Base-by-base conservation (phyloP, 2,329 filamentous ascomycete species). In the Lojkania enalia region DNA sequence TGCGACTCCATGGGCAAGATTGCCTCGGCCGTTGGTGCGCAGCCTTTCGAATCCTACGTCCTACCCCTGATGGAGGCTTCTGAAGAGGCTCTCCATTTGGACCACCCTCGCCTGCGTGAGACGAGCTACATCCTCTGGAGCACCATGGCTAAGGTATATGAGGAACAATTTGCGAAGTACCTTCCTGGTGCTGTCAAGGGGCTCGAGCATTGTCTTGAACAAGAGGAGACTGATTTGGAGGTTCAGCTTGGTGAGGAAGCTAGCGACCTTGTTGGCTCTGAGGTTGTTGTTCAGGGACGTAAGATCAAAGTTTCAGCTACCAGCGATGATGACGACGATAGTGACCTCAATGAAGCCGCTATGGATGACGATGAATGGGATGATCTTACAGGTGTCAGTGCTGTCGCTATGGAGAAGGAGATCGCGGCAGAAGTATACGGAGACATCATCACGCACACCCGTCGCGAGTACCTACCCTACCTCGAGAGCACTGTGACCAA, bases 61-160 rank as follows among this genome's bases (percentile, higher is more conserved):
- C 79, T 87, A 64, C 89, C 90, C 31, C 79, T 97, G 46, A 96
- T 99, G 88, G 81, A 86, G 61, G 87, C 92, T 12, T 96, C 89
- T 56, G 91, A 96, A 72, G 91, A 96, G 71, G 91, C 88, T 43
- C 80, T 97, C 2, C 79, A 87, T 58, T 84, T 99, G 2, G 91
- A 90, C 59, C 91, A 96, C 74, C 88, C 91, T 31, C 83, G 91
- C 45, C 83, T 97, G 39, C 88, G 90, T 71, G 94, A 99, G 77
- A 96, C 90, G 51, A 96, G 90, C 68, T 99, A 96, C 74, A 95
- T 97, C 51, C 80, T 99, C 42, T 99, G 94, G 92, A 90, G 89
- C 55, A 90, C 88, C 30, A 84, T 99, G 66, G 87, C 92, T 51
- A 95, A 95, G 76, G 90, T 97, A 7, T 97, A 97, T 71, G 85